Conservation (phyloP, 2,329 filamentous ascomycete genomes). For the Chrysosporium keratinophilum region DNA sequence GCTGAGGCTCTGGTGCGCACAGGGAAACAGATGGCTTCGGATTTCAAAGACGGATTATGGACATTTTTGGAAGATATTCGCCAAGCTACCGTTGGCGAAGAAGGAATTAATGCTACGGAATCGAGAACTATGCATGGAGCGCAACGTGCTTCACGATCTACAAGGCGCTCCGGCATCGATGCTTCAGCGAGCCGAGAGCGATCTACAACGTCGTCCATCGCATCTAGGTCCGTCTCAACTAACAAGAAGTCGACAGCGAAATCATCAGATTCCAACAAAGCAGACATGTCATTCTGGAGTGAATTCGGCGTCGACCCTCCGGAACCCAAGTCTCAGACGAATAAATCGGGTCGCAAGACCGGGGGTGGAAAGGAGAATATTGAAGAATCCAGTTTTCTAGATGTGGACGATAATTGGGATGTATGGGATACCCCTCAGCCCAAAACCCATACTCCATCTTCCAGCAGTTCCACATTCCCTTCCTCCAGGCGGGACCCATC, state of each 20-base stretch:
- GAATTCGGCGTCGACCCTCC: conserved; percentile 43
- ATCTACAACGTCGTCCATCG: conserved; percentile 20
- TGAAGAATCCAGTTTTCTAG: conserved; percentile 33
- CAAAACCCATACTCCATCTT: conserved; percentile 34
- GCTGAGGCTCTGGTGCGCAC: conserved; percentile 44
- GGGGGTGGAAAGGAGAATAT: conserved; percentile 26
- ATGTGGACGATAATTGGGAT: conserved; percentile 45
- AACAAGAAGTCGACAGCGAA: conserved; percentile 17
- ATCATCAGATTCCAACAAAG: conserved; percentile 32
- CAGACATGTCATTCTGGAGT: conserved; percentile 41
- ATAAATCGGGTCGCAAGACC: conserved; percentile 15
- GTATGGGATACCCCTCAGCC: conserved; percentile 44
- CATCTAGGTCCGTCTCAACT: conserved; percentile 21
- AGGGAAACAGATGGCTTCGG: conserved; percentile 71
- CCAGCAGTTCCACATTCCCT: conserved; percentile 42
- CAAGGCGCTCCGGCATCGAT: conserved; percentile 24
- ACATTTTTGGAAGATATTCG: conserved; percentile 92
- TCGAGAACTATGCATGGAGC: conserved; percentile 27
- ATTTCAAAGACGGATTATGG: conserved; percentile 80
- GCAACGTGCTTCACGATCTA: conserved; percentile 22
- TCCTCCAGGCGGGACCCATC: conserved; percentile 42
- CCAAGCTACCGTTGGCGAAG: conserved; percentile 91
- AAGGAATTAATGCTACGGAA: conserved; percentile 56
- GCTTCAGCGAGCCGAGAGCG: conserved; percentile 27
- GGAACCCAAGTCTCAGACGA: conserved; percentile 30